Base-by-base conservation (phyloP, 2,329 filamentous ascomycete species). In the Penicillium digitatum region DNA sequence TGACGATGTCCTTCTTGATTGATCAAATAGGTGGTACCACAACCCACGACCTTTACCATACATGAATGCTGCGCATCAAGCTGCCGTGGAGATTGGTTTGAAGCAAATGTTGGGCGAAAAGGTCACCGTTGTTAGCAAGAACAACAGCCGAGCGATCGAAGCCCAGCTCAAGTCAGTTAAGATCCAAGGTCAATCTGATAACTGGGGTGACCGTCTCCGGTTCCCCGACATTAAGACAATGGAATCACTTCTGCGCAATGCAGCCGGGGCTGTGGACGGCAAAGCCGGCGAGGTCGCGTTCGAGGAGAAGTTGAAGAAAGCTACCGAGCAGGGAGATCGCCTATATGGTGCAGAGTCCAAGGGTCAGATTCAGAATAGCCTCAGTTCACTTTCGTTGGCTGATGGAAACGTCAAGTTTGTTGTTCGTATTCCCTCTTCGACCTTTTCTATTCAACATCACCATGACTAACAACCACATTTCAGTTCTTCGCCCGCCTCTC, bases 401-500 rank as follows among this genome's bases (percentile, higher is more conserved):
- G 81, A 89, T 62, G 72, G 78, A 1, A 71, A 77, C 38, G 69
- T 88, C 60, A 90, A 89, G 69, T 92, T 94, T 77, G 84, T 85
- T 54, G 89, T 94, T 81, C 61, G 86, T 80, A 26, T 57, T 34
- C 37, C 18, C 8, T 35, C 10, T 45, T 9, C 40, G 32, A 10
- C 3, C 18, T 45, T 53, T 42, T 42, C 3, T 29, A 16, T 24
- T 45, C 31, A 43, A 43, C 38, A 20, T 52, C 24, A 52, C 59
- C 38, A 20, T 52, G 22, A 52, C 59, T 59, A 60, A 61, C 43
- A 26, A 12, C 29, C 24, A 6, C n/a, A 16, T 31, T 22, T 31
- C 26, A 96, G 92, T 81, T 94, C 61, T 77, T 86, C 66, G 95
- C 96, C 76, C 87, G 90, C 56, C 77, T 91, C 58, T 84, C 87